Conservation (phyloP, 306 rosid species). For the Vigna trinervia region DNA sequence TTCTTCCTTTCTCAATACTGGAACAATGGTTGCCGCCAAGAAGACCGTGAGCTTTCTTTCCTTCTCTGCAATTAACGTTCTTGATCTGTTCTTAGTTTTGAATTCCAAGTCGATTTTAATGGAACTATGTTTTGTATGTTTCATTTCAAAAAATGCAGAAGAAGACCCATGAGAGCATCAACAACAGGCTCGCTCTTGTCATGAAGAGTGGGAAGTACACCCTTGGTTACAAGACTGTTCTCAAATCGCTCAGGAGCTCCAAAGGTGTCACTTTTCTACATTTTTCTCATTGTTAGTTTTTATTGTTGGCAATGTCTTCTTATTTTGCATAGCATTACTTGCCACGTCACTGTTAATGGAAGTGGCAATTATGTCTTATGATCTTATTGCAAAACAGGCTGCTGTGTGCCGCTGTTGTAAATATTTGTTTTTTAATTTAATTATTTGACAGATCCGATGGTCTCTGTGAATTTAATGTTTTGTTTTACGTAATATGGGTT, state of each 20-base stretch:
- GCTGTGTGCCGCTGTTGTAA: no score
- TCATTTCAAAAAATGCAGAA: slow-evolving; percentile 42
- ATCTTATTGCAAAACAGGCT: neutral
- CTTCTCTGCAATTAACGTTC: neutral
- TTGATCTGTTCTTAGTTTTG: neutral
- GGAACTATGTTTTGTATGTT: neutral
- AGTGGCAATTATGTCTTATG: neutral
- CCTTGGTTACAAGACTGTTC: slow-evolving; percentile 80
- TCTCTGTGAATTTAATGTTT: neutral
- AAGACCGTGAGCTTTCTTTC: slow-evolving; percentile 51
- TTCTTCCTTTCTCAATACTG: neutral
- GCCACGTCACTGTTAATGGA: neutral
- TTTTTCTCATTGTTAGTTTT: neutral
- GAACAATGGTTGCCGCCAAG: slow-evolving; percentile 68
- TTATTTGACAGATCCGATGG: neutral
- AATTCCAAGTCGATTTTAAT: neutral
- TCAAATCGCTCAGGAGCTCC: slow-evolving; percentile 72
- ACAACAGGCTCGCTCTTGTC: slow-evolving; percentile 89
- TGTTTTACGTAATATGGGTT: neutral
- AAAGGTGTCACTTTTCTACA: slow-evolving; percentile 50
- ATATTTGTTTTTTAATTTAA: neutral
- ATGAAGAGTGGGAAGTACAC: slow-evolving; percentile 91
- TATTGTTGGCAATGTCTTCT: no score
- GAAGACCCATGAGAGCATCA: slow-evolving; percentile 91
- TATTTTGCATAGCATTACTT: neutral